A percentile compares a stretch with the other conserved stretches of the same genome.
These are phyloP conservation scores for Paecilomyces variotii DNA, from an alignment of 2,329 filamentous ascomycete genomes.

Conservation along the genomic window DNA sequence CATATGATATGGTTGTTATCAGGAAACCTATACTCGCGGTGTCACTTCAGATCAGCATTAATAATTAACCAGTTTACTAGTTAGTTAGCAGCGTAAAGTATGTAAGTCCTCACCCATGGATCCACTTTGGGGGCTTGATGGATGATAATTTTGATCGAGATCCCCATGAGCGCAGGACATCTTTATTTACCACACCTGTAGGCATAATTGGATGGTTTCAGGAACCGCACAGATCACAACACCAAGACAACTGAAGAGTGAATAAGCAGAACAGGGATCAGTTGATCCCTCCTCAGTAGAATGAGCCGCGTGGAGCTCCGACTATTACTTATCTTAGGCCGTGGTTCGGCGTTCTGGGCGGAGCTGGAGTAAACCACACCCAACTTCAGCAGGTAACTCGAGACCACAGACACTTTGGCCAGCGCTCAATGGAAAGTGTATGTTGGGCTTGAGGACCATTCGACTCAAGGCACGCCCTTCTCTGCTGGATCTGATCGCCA, in stretches of 20 bases:
- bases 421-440: constrained; percentile 23
- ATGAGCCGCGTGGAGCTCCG: not conserved
- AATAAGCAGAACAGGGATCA: not conserved
- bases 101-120: too few species aligned
- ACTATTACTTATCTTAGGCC: not conserved
- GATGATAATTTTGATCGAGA: too few species aligned
- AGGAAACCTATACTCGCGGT: too few species aligned
- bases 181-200: not conserved
- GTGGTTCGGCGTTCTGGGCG: not conserved
- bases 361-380: not conserved
- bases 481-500: constrained; percentile 53
- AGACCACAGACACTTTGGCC: not conserved
- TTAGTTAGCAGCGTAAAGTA: too few species aligned
- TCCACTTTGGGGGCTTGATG: not conserved
- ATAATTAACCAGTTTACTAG: too few species aligned
- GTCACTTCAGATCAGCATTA: too few species aligned
- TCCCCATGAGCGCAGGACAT: not conserved
- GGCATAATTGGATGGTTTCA: too few species aligned
- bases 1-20: too few species aligned
- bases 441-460: constrained; percentile 50
- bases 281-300: not conserved
- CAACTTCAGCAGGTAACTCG: not conserved
- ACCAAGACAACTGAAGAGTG: not conserved
- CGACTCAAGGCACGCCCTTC: constrained; percentile 53
- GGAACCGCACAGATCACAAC: not conserved